A percentile compares a stretch with the other conserved stretches of the same genome.
These are phyloP conservation scores for Niebla homalea DNA, from an alignment of 495 filamentous ascomycete species.

Conservation along the genomic window DNA sequence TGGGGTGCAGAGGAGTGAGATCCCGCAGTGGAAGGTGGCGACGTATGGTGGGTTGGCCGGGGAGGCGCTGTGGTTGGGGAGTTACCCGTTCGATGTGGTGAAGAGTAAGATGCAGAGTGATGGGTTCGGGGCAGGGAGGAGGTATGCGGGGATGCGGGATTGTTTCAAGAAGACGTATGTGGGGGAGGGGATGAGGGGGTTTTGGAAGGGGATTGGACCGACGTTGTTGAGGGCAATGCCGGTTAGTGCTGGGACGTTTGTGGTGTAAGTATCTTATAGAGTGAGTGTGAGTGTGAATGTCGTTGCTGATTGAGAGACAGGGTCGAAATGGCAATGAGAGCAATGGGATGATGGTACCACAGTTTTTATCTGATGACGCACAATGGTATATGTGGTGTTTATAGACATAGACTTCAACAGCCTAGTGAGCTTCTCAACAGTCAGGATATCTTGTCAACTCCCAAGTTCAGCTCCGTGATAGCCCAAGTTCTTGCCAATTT, in stretches of 20 bases:
- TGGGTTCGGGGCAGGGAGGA: slow-evolving; percentile 58
- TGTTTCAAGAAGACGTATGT: slow-evolving; percentile 76
- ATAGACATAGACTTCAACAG: too few relatives aligned
- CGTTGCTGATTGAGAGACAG: neutral
- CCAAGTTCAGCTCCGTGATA: too few relatives aligned
- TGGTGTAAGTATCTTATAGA: slow-evolving; percentile 35
- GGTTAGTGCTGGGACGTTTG: slow-evolving; percentile 92
- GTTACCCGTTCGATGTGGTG: slow-evolving; percentile 91
- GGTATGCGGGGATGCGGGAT: slow-evolving; percentile 73
- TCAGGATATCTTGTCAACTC: too few relatives aligned
- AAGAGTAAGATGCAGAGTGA: slow-evolving; percentile 99
- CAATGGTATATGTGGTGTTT: too few relatives aligned
- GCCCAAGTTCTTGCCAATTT: too few relatives aligned
- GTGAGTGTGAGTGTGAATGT: neutral
- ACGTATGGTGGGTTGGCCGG: slow-evolving; percentile 87
- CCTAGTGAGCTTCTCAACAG: too few relatives aligned
- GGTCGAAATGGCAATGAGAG: slow-evolving; percentile 16
- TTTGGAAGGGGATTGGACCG: slow-evolving; percentile 94
- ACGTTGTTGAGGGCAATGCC: slow-evolving; percentile 94
- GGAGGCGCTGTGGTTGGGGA: slow-evolving; percentile 82
- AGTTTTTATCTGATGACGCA: too few relatives aligned
- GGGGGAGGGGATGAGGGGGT: slow-evolving; percentile 65
- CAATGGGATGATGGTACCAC: neutral
- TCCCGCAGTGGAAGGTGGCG: slow-evolving; percentile 74
- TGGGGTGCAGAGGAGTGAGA: slow-evolving; percentile 55